Conservation (phyloP, 2,329 filamentous ascomycete genomes). For the Microcyclospora tardicrescens region DNA sequence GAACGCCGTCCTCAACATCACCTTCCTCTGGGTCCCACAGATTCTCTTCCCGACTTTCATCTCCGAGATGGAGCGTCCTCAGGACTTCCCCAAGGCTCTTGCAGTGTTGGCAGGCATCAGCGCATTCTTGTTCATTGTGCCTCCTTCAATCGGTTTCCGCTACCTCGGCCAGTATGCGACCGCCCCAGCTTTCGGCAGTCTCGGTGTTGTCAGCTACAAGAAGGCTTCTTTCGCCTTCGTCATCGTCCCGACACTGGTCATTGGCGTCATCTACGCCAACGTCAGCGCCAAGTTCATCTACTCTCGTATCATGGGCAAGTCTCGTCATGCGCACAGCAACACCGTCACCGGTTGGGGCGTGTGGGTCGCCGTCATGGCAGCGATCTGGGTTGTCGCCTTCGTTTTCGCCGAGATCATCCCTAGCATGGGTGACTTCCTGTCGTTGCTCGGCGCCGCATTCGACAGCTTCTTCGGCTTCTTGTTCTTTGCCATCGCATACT, state of each 20-base stretch:
- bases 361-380: conserved; percentile 30
- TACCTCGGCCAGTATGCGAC: conserved; percentile 39
- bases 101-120: conserved; percentile 34
- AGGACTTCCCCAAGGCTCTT: conserved; percentile 40
- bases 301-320: conserved; percentile 30
- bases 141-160: conserved; percentile 36
- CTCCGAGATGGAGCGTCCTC: conserved; percentile 36
- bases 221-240: conserved; percentile 39
- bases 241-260: conserved; percentile 38
- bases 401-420: conserved; percentile 38
- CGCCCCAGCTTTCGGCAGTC: conserved; percentile 36
- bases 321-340: conserved; percentile 34
- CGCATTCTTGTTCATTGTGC: conserved; percentile 37
- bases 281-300: conserved; percentile 38
- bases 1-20: conserved; percentile 36
- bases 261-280: conserved; percentile 39
- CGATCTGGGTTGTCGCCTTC: conserved; percentile 33
- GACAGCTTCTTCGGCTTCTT: conserved; percentile 41
- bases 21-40: conserved; percentile 36
- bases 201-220: conserved; percentile 33
- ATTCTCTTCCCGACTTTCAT: conserved; percentile 42
- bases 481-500: conserved; percentile 39
- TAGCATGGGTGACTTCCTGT: conserved; percentile 39
- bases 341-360: conserved; percentile 36
- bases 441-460: conserved; percentile 35